Percentiles rank a stretch among this genome's conserved stretches.
Evolutionary conservation across 139 green algal species (phyloP).

Genomic region (Coelastrella sp.): DNA sequence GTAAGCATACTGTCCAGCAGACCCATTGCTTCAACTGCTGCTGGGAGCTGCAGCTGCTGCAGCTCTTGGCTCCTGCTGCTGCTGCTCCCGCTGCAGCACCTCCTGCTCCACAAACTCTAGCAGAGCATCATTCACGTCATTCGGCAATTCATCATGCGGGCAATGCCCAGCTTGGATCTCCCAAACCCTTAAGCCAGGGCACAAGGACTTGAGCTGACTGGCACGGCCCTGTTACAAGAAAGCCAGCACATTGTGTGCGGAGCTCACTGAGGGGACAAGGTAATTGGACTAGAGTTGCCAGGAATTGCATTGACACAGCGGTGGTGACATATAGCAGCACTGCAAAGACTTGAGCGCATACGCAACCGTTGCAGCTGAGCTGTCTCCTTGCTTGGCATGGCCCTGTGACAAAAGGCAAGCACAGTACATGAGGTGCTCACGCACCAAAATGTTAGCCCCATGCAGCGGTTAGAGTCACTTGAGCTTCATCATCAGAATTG

Average conservation of each 20-base stretch:
- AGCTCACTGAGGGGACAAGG: not conserved
- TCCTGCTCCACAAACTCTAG: conserved; percentile 62
- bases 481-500: too few relatives aligned
- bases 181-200: conserved; percentile 29
- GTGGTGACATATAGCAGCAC: too few relatives aligned
- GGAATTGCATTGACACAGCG: too few relatives aligned
- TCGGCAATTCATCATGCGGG: conserved; percentile 88
- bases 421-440: too few relatives aligned
- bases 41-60: not conserved
- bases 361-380: too few relatives aligned
- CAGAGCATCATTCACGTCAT: conserved; percentile 74
- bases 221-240: conserved; percentile 26
- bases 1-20: too few relatives aligned
- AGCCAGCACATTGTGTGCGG: not conserved
- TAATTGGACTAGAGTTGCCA: too few relatives aligned
- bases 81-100: not conserved
- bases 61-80: conserved; percentile 74
- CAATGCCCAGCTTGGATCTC: conserved; percentile 78
- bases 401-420: too few relatives aligned
- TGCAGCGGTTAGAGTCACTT: too few relatives aligned
- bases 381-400: too few relatives aligned
- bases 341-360: too few relatives aligned
- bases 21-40: not conserved
- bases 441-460: too few relatives aligned
- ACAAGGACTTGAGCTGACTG: conserved; percentile 54